Conservation (phyloP, 1,139 yeast genomes). For the Hyphopichia buzzinii region DNA sequence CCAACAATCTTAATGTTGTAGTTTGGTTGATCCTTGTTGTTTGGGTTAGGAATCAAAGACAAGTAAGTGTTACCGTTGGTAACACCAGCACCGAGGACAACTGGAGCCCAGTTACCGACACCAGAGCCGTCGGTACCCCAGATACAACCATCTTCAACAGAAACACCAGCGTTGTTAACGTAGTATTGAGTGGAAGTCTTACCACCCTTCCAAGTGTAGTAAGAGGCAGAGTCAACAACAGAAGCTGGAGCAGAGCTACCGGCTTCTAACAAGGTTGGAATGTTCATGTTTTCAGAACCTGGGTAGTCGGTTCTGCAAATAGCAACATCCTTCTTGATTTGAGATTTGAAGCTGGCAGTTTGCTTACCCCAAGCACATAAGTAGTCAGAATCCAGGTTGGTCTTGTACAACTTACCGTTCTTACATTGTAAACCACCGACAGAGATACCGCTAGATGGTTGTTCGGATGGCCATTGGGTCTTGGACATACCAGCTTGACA, state of each 20-base stretch:
- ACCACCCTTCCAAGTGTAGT: constrained; percentile 65
- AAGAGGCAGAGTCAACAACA: constrained; percentile 60
- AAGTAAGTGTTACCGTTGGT: constrained; percentile 62
- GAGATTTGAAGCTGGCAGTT: constrained; percentile 57
- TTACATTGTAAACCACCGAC: constrained; percentile 77
- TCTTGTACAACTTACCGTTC: constrained; percentile 65
- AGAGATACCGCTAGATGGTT: constrained; percentile 73
- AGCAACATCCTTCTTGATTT: constrained; percentile 59
- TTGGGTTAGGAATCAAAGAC: constrained; percentile 81
- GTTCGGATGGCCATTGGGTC: constrained; percentile 79
- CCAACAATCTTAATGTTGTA: constrained; percentile 71
- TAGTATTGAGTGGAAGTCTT: constrained; percentile 75
- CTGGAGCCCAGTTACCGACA: constrained; percentile 84
- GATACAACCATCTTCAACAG: constrained; percentile 68
- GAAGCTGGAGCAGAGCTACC: constrained; percentile 59
- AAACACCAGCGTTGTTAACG: constrained; percentile 79
- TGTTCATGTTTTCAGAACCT: constrained; percentile 84
- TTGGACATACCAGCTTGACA: constrained; percentile 91
- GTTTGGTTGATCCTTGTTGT: constrained; percentile 61
- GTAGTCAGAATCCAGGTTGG: constrained; percentile 56
- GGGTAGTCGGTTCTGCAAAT: constrained; percentile 88
- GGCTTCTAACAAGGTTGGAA: constrained; percentile 68
- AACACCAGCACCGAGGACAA: constrained; percentile 74
- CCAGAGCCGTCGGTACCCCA: constrained; percentile 69
- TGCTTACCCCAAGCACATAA: constrained; percentile 79